These are phyloP conservation scores for Escovopsis weberi DNA, from an alignment of 2,329 filamentous ascomycete genomes.

Conservation along the genomic window DNA sequence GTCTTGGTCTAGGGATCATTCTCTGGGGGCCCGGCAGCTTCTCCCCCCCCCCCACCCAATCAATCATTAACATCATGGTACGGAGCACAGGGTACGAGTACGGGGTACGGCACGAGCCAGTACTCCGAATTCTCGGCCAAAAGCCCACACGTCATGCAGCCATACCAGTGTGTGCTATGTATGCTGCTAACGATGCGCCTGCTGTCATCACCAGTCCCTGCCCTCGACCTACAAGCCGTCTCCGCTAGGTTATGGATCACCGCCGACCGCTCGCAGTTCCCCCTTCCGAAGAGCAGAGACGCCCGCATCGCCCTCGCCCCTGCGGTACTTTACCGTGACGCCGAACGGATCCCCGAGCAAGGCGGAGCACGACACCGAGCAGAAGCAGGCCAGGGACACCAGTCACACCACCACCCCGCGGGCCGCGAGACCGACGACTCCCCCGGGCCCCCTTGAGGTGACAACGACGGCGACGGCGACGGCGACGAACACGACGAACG, in stretches of 20 bases:
- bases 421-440: slow-evolving; percentile 27
- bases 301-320: slow-evolving; percentile 48
- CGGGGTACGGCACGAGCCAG: neutral
- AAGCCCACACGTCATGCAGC: neutral
- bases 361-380: slow-evolving; percentile 3
- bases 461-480: slow-evolving; percentile 3
- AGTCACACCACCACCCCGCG: slow-evolving; percentile 13
- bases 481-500: too few species aligned
- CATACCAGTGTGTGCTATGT: slow-evolving; percentile 3
- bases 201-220: slow-evolving; percentile 28
- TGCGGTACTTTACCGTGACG: slow-evolving; percentile 52
- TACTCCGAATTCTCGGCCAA: slow-evolving; percentile 8
- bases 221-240: slow-evolving; percentile 53
- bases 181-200: slow-evolving; percentile 18
- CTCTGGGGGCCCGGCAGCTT: too few species aligned
- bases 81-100: neutral
- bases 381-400: slow-evolving; percentile 2
- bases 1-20: too few species aligned
- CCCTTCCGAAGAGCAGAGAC: slow-evolving; percentile 49
- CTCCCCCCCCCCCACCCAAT: too few species aligned
- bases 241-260: slow-evolving; percentile 55
- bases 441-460: slow-evolving; percentile 3
- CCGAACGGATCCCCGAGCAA: slow-evolving; percentile 48
- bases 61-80: slow-evolving; percentile 15
- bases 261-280: slow-evolving; percentile 38